Base-by-base conservation (phyloP, 2,329 filamentous ascomycete genomes). In the Penicillium vulpinum region DNA sequence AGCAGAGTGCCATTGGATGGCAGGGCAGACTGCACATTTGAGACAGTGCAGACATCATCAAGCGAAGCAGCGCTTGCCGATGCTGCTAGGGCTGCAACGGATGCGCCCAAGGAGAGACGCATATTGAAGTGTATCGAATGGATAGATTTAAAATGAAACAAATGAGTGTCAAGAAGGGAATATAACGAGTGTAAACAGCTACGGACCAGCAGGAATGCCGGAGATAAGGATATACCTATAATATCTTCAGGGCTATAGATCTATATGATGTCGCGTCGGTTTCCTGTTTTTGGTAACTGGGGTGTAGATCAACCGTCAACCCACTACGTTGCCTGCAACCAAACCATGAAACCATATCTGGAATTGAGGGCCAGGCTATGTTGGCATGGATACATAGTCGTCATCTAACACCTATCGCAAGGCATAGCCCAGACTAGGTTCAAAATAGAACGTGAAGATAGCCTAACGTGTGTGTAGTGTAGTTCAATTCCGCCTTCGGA, bases 1-100 rank as follows among this genome's bases (percentile, higher is more conserved):
- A 73, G 61, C 2, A 79, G 61, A 28, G 74, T 77, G 5, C 76
- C 77, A 54, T 78, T 76, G 24, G 76, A 65, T 6, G 78, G 78
- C 7, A 80, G 64, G 18, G 73, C 70, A 15, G 75, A 70, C 58
- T 73, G 71, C n/a, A 80, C 73, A 54, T 79, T 75, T 33, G 73
- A 68, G 7, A 77, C 68, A 2, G 77, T 78, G 62, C 78, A 80
- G 24, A 80, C 60, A 57, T 77, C 73, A 28, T 71, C 56, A 35
- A 80, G 75, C 13, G 74, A 73, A 38, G 67, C 61, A 28, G 73
- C 71, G 38, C 59, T 67, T 18, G 67, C 71, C 22, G 68, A 67
- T 26, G 71, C 68, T 38, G 64, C 66, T 22, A 68, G 51, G 22
- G 62, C 63, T 41, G 60, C 61, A 38, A 57, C 58, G 43, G 63